phyloP scores from a whole-genome alignment of 176 grass and related monocot genomes.

The Carex scoparia region DNA sequence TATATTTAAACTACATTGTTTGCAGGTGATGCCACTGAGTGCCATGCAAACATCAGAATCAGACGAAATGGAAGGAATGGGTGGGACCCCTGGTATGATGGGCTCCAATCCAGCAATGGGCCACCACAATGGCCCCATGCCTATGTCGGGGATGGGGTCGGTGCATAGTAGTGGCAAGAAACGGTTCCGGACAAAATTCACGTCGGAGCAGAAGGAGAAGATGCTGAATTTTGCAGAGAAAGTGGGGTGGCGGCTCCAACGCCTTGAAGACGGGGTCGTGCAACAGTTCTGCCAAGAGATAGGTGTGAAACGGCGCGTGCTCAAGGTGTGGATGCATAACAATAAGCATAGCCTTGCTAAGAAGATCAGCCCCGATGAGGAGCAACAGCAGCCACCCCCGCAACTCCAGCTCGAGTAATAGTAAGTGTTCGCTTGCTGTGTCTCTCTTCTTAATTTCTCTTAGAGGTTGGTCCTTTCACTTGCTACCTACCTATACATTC shows the following conservation, averaged over 20 bases:
- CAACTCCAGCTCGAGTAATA: slow-evolving; percentile 23
- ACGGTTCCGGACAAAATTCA: slow-evolving; percentile 82
- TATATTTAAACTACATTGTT: not conserved
- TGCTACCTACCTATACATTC: slow-evolving; percentile 1
- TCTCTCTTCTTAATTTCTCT: not conserved
- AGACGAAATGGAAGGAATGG: slow-evolving; percentile 48
- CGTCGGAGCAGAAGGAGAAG: slow-evolving; percentile 75
- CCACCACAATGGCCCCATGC: not conserved
- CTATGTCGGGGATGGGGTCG: not conserved
- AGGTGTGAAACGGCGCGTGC: slow-evolving; percentile 70
- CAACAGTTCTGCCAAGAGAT: slow-evolving; percentile 87
- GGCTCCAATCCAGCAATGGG: slow-evolving; percentile 25
- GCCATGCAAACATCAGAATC: slow-evolving; percentile 88
- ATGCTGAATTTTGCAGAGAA: slow-evolving; percentile 81
- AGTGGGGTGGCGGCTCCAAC: slow-evolving; percentile 73
- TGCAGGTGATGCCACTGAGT: slow-evolving; percentile 65
- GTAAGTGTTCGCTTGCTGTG: not conserved
- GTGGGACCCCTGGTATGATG: slow-evolving; percentile 16
- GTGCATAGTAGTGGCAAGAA: slow-evolving; percentile 32
- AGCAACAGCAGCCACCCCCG: slow-evolving; percentile 12
- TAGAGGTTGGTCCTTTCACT: slow-evolving; percentile 10
- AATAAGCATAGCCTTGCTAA: slow-evolving; percentile 85
- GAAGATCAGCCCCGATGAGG: slow-evolving; percentile 24
- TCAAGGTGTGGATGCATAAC: slow-evolving; percentile 99
- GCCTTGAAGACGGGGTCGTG: slow-evolving; percentile 66